Base-by-base conservation (phyloP, 2,329 filamentous ascomycete species). In the Ascochyta lentis region DNA sequence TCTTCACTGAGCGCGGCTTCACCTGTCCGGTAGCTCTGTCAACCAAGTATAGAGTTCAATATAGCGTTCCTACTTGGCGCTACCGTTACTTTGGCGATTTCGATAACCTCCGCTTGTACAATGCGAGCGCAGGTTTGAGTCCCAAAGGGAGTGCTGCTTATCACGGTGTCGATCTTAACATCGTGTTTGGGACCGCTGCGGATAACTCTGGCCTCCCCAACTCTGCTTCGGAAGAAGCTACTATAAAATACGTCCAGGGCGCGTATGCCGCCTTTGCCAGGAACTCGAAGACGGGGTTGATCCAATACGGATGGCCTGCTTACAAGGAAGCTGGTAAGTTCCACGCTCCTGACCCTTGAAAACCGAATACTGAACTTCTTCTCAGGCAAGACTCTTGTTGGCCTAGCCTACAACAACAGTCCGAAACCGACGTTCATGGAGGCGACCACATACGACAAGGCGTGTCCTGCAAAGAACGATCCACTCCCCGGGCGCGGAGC, bases 1-100 rank as follows among this genome's bases (percentile, higher is more conserved):
- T 66, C 8, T 71, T 70, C 41, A 52, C 60, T 15, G 58, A 69
- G 26, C 59, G 61, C 6, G 54, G 55, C 13, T 72, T 71, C 48
- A 67, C 63, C 8, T 73, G 68, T 16, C 69, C 70, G 1, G 59
- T 44, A 33, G 58, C 59, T 4, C 35, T 55, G 9, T 58, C 61
- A 7, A 63, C 64, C 4, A 61, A 50, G 13, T 60, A 61, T 16
- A 63, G 74, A 13, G 56, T 64, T 5, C 55, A 67, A 24, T 49
- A 67, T 27, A 58, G 61, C 13, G 64, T 77, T 0, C 66, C 71
- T 1, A 76, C 73, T 1, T 78, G 71, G 65, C 68, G 74, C 9
- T 78, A 76, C 46, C 63, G 71, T 15, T 77, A 75, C 53, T 63
- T 68, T 23, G 76, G 72, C 5, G 70, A 74, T 48, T 76, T 69